Evolutionary conservation across 805 yeast genomes (phyloP).

Genomic region (Wickerhamomyces mucosus): DNA sequence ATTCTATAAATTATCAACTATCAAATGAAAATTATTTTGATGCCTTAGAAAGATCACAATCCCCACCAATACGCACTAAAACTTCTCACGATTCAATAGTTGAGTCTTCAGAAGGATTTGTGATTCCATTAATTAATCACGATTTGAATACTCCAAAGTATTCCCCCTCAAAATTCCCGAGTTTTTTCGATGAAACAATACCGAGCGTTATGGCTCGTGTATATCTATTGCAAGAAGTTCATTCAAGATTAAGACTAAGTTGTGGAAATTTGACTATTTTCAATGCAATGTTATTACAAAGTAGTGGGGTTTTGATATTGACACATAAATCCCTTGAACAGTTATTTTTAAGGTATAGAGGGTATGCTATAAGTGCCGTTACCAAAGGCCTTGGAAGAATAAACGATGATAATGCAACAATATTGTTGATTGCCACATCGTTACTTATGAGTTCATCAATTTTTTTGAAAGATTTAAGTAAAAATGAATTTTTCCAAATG

Average conservation of each 20-base stretch:
- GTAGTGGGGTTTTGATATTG: conserved; percentile 8
- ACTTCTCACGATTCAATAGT: too few species aligned
- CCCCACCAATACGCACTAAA: too few species aligned
- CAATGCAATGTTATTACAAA: conserved; percentile 9
- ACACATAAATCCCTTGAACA: conserved; percentile 3
- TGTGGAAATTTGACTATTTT: conserved; percentile 2
- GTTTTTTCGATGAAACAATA: conserved; percentile 13
- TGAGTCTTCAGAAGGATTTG: too few species aligned
- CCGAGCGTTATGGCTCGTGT: conserved; percentile 8
- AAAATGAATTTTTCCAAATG: conserved; percentile 11
- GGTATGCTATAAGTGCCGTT: conserved; percentile 7
- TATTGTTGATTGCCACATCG: conserved; percentile 5
- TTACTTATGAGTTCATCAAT: conserved; percentile 7
- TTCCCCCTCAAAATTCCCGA: conserved; percentile 6
- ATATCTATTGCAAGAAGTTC: conserved; percentile 6
- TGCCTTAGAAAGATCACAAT: too few species aligned
- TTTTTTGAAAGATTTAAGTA: conserved; percentile 2
- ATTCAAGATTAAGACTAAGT: conserved; percentile 1
- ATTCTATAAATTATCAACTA: too few species aligned
- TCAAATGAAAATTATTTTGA: too few species aligned
- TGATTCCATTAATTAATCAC: conserved; percentile 10
- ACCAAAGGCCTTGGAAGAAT: conserved; percentile 4
- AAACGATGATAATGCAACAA: conserved; percentile 10
- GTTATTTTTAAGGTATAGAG: conserved; percentile 10
- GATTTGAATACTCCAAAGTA: conserved; percentile 4